These are phyloP conservation scores for Jatropha podagrica DNA, from an alignment of 441 rosid species.

Conservation along the genomic window DNA sequence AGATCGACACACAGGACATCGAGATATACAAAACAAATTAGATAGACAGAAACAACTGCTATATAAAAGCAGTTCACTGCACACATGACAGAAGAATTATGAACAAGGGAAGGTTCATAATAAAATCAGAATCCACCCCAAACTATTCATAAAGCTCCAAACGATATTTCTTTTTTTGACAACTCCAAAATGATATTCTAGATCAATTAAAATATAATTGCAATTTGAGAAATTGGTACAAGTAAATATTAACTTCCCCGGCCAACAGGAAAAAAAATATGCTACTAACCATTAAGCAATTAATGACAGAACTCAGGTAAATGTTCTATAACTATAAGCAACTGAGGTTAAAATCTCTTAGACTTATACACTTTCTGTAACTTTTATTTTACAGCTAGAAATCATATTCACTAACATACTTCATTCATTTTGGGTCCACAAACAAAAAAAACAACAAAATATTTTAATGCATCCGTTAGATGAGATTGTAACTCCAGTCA, in stretches of 20 bases:
- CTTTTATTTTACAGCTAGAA: not conserved
- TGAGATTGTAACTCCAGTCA: too few relatives aligned
- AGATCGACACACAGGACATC: not conserved
- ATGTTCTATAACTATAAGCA: not conserved
- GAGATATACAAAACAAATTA: not conserved
- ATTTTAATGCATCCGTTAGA: too few relatives aligned
- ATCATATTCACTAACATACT: not conserved
- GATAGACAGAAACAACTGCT: not conserved
- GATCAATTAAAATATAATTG: not conserved
- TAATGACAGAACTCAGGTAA: not conserved
- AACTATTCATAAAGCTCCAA: not conserved
- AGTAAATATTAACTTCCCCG: not conserved
- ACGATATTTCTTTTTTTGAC: too few relatives aligned
- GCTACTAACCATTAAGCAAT: not conserved
- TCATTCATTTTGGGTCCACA: too few relatives aligned
- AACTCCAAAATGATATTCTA: not conserved
- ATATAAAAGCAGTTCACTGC: not conserved
- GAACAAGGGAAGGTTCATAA: not conserved
- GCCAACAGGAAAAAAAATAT: not conserved
- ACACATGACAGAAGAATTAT: not conserved
- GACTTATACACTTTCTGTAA: not conserved
- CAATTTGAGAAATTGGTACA: not conserved
- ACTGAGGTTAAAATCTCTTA: slow-evolving; percentile 1
- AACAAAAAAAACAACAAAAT: too few relatives aligned
- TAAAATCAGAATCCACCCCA: not conserved